Evolutionary conservation across 345 rosid species (phyloP).

Genomic region (Hevea brasiliensis): DNA sequence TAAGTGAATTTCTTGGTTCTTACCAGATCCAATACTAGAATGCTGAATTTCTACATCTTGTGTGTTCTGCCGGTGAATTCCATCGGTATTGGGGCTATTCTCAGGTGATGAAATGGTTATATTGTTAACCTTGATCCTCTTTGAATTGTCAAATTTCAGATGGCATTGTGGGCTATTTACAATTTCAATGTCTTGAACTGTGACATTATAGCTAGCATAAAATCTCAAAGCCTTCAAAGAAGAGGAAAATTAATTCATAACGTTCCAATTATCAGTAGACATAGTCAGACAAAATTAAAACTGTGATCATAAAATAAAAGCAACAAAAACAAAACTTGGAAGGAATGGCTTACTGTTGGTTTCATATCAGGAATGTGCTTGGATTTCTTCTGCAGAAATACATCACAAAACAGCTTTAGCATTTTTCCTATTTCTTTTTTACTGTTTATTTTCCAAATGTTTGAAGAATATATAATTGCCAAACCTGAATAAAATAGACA

Average conservation of each 20-base stretch:
- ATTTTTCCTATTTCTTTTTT: neutral
- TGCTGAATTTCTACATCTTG: constrained; percentile 75
- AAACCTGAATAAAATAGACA: constrained; percentile 46
- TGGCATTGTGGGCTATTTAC: constrained; percentile 82
- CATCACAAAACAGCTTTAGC: neutral
- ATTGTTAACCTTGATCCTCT: constrained; percentile 56
- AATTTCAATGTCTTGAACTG: constrained; percentile 66
- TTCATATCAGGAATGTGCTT: constrained; percentile 59
- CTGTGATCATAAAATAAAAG: neutral
- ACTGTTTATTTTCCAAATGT: neutral
- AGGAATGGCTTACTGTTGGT: constrained; percentile 71
- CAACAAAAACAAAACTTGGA: too few species aligned
- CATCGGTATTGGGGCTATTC: constrained; percentile 82
- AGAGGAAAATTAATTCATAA: too few species aligned
- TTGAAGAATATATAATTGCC: neutral
- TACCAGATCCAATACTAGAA: constrained; percentile 72
- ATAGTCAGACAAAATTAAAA: neutral
- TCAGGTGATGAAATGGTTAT: constrained; percentile 69
- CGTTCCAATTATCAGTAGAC: too few species aligned
- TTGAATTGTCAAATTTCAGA: constrained; percentile 75
- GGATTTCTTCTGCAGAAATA: constrained; percentile 46
- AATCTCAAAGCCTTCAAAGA: constrained; percentile 68
- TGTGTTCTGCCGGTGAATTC: constrained; percentile 85
- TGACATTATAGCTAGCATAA: constrained; percentile 66
- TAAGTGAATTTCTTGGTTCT: neutral